Evolutionary conservation across 495 filamentous ascomycete species (phyloP), one percentile per base, ranked within the genome.

Genomic region (Aspergillus bertholletiae): DNA sequence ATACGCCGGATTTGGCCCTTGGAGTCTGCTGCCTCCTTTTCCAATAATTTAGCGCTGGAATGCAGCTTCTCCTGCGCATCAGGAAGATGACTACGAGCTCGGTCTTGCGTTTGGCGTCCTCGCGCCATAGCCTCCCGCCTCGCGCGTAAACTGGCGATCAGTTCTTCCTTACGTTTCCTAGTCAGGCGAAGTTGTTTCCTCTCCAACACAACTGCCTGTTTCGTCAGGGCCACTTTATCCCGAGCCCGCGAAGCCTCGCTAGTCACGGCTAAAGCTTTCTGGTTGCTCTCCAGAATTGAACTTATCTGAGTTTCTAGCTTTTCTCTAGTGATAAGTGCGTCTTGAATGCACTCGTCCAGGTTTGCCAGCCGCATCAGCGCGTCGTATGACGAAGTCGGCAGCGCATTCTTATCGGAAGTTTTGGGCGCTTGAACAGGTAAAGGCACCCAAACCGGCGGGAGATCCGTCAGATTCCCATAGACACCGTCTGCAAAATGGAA

Each of bases 401-500:
- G 59, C 2, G 59, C 72, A 56, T 15, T 48, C 12, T 62, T 59
- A 40, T 65, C 67, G 8, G 70, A 70, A 55, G 75, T 70, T 45
- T 49, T 53, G 15, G 46, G 27, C 21, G 28, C 35, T 17, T 44
- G 49, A 13, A 55, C 54, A 46, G 61, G 59, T 45, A 55, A 62
- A 39, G 67, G 61, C 43, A 62, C 56, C 55, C 69, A 69, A 34
- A 71, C 63, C 56, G 76, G 68, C 13, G 83, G 80, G 11, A 88
- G 60, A 51, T 86, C 82, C 5, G 78, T 84, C 51, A 87, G 74
- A 57, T 75, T 82, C 23, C 89, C 91, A 71, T 97, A 98, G 13
- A 96, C 83, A 27, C 94, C 94, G 68, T 97, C 94, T 0, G 84
- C 71, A 48, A 97, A 83, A 65, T 93, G 87, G 62, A 96, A 96